Percentiles rank a stretch among this genome's conserved stretches.
Conservation (phyloP, 2,329 filamentous ascomycete species). For the Pseudocercospora eumusae region DNA sequence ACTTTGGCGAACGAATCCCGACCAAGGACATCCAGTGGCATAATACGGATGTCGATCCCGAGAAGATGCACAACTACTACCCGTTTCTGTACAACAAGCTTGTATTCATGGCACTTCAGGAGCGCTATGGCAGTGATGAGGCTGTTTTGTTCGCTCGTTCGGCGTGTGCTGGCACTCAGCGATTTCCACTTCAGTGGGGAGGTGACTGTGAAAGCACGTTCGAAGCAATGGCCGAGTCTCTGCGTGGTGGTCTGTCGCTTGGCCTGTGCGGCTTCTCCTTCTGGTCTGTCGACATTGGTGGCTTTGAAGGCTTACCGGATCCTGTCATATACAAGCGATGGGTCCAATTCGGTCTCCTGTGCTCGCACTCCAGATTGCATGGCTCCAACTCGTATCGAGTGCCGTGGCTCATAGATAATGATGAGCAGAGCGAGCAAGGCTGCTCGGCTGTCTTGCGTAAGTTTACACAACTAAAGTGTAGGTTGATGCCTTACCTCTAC, state of each 20-base stretch:
- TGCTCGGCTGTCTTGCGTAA: slow-evolving; percentile 58
- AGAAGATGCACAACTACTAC: slow-evolving; percentile 76
- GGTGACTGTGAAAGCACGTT: slow-evolving; percentile 74
- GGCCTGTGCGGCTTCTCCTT: slow-evolving; percentile 66
- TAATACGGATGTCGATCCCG: slow-evolving; percentile 60
- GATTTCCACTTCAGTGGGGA: slow-evolving; percentile 69
- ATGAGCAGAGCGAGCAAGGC: slow-evolving; percentile 53
- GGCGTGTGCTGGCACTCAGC: slow-evolving; percentile 67
- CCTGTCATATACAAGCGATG: slow-evolving; percentile 73
- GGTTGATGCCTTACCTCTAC: slow-evolving; percentile 61
- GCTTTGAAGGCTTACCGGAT: slow-evolving; percentile 66
- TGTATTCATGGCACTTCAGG: slow-evolving; percentile 66
- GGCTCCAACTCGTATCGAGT: slow-evolving; percentile 71
- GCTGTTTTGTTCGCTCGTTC: slow-evolving; percentile 69
- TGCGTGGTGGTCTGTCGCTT: slow-evolving; percentile 65
- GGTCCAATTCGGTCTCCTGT: slow-evolving; percentile 74
- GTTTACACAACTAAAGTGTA: slow-evolving; percentile 56
- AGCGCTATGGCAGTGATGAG: slow-evolving; percentile 52
- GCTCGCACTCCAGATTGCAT: slow-evolving; percentile 69
- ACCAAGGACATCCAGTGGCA: slow-evolving; percentile 65
- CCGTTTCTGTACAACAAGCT: slow-evolving; percentile 71
- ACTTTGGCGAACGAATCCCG: slow-evolving; percentile 73
- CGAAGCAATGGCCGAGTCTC: slow-evolving; percentile 70
- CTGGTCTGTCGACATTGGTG: slow-evolving; percentile 71
- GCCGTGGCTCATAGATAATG: slow-evolving; percentile 71